Evolutionary conservation across 2,329 filamentous ascomycete genomes (phyloP), one percentile per base, ranked within the genome.

Genomic region (Laburnicola sp.): DNA sequence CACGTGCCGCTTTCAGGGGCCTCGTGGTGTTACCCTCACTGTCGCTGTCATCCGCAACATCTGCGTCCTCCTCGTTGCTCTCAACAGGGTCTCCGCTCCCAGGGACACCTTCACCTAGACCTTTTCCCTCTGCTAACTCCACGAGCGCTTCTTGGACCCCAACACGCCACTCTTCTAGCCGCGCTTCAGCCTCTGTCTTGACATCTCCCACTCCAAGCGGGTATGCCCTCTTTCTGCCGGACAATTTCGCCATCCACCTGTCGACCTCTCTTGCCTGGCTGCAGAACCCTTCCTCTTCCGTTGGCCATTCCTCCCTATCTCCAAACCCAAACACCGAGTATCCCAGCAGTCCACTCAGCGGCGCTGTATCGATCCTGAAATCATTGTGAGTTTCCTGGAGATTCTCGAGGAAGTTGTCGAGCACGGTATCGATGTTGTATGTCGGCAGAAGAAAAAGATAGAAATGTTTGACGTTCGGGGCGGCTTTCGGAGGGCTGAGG

Each of bases 231-330:
- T 93, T 96, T 55, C 87, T 83, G 1, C 84, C 87, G 0, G 92
- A 96, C 64, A 99, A 75, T 69, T 91, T 95, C n/a, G 93, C 91
- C 88, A 99, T 89, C 93, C 94, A 97, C 69, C 86, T 91, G 70
- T 99, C 93, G 2, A 95, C 80, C 60, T 96, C 87, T 65, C 87
- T 89, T 1, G 93, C 93, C 70, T 97, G 93, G 56, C 90, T 91
- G 70, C 93, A 97, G 74, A 92, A 99, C 0, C 93, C 93, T 62
- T 94, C 89, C 52, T 87, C 84, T 73, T 96, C 91, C 0, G 87
- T 90, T 0, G 91, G 90, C 93, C 94, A 99, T 51, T 89, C 91
- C 69, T 96, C 89, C 56, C 83, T 85, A 70, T 97, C 93, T 16
- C 93, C 93, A 65, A 97, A 88, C 0, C 94, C 94, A 76, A 97